Conservation (phyloP, 371 early-diverging fungal genomes). For the Paraphysoderma sedebokerense region DNA sequence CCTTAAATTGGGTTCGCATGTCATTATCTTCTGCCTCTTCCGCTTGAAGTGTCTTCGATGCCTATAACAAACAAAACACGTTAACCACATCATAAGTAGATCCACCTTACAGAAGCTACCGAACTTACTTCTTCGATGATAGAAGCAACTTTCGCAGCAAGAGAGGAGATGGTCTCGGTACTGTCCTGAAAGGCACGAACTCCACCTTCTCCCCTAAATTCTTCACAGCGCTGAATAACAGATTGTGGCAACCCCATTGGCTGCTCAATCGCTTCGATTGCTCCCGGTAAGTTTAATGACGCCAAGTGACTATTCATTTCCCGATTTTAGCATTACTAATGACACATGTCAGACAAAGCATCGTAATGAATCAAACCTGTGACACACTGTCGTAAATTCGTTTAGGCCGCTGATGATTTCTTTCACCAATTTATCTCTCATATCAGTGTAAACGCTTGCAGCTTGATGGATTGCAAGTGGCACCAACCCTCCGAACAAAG, state of each 20-base stretch:
- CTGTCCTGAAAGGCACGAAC: conserved; percentile 36
- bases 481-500: conserved; percentile 63
- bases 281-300: conserved; percentile 46
- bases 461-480: conserved; percentile 83
- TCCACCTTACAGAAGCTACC: too few relatives aligned
- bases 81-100: too few relatives aligned
- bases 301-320: conserved; percentile 29
- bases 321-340: background rate
- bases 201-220: conserved; percentile 55
- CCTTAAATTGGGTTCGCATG: too few relatives aligned
- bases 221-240: conserved; percentile 43
- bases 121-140: conserved; percentile 46
- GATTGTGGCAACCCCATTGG: conserved; percentile 45
- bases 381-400: conserved; percentile 36
- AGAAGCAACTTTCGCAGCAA: conserved; percentile 25
- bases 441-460: conserved; percentile 54
- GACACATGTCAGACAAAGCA: background rate
- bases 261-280: conserved; percentile 45
- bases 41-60: too few relatives aligned
- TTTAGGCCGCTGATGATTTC: conserved; percentile 42
- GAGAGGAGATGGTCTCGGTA: conserved; percentile 32
- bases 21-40: too few relatives aligned
- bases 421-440: conserved; percentile 48
- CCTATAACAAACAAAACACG: too few relatives aligned
- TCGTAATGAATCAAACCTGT: conserved; percentile 18